These are phyloP conservation scores for Backusella sp. DNA, from an alignment of 192 early-diverging fungal genomes.

Conservation along the genomic window DNA sequence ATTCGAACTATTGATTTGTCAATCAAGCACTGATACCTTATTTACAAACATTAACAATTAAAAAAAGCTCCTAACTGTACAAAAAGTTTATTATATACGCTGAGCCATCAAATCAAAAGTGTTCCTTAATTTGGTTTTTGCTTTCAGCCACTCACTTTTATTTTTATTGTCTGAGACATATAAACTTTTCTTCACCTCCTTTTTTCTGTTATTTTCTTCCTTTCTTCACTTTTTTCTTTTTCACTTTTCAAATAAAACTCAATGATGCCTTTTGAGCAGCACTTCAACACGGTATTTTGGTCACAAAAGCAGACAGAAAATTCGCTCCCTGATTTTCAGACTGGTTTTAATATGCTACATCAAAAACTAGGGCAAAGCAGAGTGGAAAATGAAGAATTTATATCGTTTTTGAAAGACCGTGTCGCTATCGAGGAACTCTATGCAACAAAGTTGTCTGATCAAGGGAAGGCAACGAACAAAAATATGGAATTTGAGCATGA, in stretches of 20 bases:
- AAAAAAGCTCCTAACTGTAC: too few relatives aligned
- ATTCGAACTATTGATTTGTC: too few relatives aligned
- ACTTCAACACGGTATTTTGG: slow-evolving; percentile 40
- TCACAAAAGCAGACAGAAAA: slow-evolving; percentile 23
- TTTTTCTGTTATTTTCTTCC: neutral
- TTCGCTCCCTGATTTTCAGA: slow-evolving; percentile 41
- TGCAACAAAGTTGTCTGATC: slow-evolving; percentile 35
- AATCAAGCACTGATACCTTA: too few relatives aligned
- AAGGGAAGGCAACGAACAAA: slow-evolving; percentile 21
- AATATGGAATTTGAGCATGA: slow-evolving; percentile 46
- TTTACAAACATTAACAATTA: too few relatives aligned
- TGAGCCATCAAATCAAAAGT: too few relatives aligned
- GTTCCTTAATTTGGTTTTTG: too few relatives aligned
- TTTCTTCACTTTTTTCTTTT: neutral
- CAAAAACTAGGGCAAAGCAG: slow-evolving; percentile 50
- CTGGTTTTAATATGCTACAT: slow-evolving; percentile 47
- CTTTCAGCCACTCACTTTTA: too few relatives aligned
- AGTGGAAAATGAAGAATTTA: slow-evolving; percentile 55
- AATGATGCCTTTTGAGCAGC: neutral
- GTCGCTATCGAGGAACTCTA: slow-evolving; percentile 47
- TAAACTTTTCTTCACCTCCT: neutral
- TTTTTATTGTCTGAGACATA: too few relatives aligned
- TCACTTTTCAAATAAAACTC: neutral
- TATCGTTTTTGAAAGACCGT: slow-evolving; percentile 50
- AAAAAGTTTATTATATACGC: too few relatives aligned